Conservation (phyloP, 805 yeast species). For the Metschnikowia baotianmanensis region DNA sequence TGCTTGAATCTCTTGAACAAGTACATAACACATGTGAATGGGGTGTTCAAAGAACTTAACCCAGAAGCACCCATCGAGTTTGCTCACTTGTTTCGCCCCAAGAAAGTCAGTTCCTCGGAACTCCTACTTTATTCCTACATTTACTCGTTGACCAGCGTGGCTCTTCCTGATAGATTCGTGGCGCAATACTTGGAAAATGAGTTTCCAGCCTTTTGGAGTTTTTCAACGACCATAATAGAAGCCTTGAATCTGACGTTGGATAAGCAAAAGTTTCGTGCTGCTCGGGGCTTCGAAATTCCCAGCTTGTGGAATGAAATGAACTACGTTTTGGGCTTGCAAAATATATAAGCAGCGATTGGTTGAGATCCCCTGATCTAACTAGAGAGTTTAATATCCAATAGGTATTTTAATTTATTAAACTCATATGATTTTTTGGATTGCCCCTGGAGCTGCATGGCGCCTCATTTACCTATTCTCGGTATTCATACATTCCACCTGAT, state of each 20-base stretch:
- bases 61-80: constrained; percentile 13
- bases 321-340: constrained; percentile 11
- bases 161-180: constrained; percentile 44
- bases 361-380: no score
- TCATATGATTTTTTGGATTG: no score
- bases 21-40: constrained; percentile 20
- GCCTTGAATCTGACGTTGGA: constrained; percentile 14
- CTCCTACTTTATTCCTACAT: constrained; percentile 41
- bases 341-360: constrained; percentile 1
- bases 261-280: constrained; percentile 20
- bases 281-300: constrained; percentile 32
- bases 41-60: constrained; percentile 17
- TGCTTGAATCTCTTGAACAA: constrained; percentile 28
- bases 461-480: no score
- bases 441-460: no score
- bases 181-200: constrained; percentile 30
- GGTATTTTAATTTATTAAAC: no score
- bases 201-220: constrained; percentile 27
- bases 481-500: no score
- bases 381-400: no score
- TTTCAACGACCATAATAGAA: constrained; percentile 14
- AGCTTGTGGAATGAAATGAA: constrained; percentile 35
- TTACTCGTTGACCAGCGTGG: constrained; percentile 26
- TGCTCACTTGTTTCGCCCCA: constrained; percentile 20
- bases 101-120: constrained; percentile 28